phyloP scores from a whole-genome alignment of 352 stramenopile genomes.

The Globisporangium megalacanthum region DNA sequence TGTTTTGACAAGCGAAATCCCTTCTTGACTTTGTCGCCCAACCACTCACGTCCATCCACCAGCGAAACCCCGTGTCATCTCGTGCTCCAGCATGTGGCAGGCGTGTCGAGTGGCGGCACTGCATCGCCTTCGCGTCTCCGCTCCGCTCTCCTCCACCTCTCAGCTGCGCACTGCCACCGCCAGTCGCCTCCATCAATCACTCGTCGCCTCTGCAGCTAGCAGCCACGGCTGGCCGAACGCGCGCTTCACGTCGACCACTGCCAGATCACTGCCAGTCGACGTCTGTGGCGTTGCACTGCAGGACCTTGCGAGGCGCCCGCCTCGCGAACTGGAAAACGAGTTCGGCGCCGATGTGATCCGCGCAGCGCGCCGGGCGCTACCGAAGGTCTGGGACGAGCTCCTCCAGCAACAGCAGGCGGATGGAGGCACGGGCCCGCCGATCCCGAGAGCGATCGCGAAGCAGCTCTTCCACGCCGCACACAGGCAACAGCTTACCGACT shows the following conservation, averaged over 20 bases:
- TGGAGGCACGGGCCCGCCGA: neutral
- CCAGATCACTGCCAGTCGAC: neutral
- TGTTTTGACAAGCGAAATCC: too few relatives aligned
- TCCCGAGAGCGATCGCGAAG: constrained; percentile 15
- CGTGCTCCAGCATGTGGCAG: constrained; percentile 8
- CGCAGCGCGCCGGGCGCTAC: constrained; percentile 21
- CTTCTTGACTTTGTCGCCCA: too few relatives aligned
- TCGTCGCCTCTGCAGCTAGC: neutral
- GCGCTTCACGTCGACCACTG: constrained; percentile 3
- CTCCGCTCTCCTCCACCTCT: neutral
- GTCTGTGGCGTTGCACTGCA: constrained; percentile 22
- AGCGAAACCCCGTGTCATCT: too few relatives aligned
- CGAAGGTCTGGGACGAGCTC: constrained; percentile 21
- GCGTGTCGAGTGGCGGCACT: constrained; percentile 8
- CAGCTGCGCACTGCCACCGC: neutral
- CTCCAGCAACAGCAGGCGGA: constrained; percentile 4
- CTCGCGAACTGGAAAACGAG: constrained; percentile 20
- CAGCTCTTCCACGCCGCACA: constrained; percentile 29
- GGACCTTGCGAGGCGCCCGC: constrained; percentile 25
- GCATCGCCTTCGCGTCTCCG: neutral
- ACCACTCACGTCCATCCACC: too few relatives aligned
- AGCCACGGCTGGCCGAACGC: neutral
- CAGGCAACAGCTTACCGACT: constrained; percentile 19
- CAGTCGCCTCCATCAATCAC: neutral
- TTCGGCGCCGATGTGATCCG: constrained; percentile 20